A percentile compares a stretch with the other conserved stretches of the same genome.
Conservation (phyloP, 2,329 filamentous ascomycete genomes). For the Fusarium armeniacum region DNA sequence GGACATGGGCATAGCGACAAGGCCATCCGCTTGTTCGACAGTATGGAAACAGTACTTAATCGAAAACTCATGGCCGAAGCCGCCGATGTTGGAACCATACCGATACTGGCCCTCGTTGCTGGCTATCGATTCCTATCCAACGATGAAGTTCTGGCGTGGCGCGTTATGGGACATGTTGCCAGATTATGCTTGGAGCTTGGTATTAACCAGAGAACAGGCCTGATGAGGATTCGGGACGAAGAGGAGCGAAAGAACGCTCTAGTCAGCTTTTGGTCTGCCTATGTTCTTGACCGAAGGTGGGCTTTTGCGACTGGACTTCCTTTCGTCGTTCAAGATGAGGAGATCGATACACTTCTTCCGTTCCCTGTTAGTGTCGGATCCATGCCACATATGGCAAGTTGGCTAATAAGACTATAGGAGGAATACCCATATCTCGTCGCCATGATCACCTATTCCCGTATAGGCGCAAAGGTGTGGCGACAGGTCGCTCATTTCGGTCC, state of each 20-base stretch:
- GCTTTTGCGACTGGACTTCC: constrained; percentile 91
- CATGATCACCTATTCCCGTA: constrained; percentile 87
- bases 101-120: constrained; percentile 66
- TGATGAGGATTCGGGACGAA: constrained; percentile 77
- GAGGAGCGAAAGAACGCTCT: constrained; percentile 76
- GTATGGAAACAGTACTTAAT: constrained; percentile 79
- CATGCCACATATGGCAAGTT: neutral
- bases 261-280: constrained; percentile 87
- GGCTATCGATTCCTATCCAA: constrained; percentile 87
- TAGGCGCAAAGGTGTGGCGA: constrained; percentile 89
- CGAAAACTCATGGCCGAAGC: constrained; percentile 70
- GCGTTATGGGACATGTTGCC: constrained; percentile 85
- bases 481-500: constrained; percentile 79
- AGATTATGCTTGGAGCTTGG: constrained; percentile 85
- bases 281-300: constrained; percentile 88
- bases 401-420: constrained; percentile 55
- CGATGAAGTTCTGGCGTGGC: constrained; percentile 88
- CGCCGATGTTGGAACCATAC: constrained; percentile 62
- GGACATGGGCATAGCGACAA: constrained; percentile 82
- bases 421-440: constrained; percentile 79
- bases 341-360: constrained; percentile 84
- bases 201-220: constrained; percentile 82
- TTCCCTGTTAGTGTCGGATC: constrained; percentile 73
- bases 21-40: constrained; percentile 80
- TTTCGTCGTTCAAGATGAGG: constrained; percentile 85